Conservation (phyloP, 169 alveolate genomes). For the Condylostoma magnum region DNA sequence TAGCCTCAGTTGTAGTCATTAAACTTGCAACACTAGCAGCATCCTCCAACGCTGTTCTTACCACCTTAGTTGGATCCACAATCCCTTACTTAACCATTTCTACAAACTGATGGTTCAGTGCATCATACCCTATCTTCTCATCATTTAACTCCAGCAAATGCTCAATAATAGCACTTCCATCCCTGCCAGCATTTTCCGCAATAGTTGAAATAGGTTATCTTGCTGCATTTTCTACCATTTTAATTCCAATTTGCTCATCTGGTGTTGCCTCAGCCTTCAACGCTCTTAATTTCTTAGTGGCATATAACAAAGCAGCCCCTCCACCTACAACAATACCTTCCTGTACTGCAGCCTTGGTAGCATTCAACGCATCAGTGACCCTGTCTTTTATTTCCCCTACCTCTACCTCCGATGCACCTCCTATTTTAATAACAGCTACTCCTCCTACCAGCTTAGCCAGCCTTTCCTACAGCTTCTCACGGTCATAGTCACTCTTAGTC, state of each 20-base stretch:
- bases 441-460: conserved; percentile 98
- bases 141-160: conserved; percentile 85
- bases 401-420: conserved; percentile 98
- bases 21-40: conserved; percentile 98
- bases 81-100: conserved; percentile 94
- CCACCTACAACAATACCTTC: conserved; percentile 99
- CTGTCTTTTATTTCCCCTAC: conserved; percentile 98
- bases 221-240: conserved; percentile 94
- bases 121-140: conserved; percentile 93
- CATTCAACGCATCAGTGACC: conserved; percentile 97
- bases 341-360: conserved; percentile 98
- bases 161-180: conserved; percentile 96
- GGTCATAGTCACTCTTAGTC: conserved; percentile 92
- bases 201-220: conserved; percentile 96
- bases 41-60: conserved; percentile 96
- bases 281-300: conserved; percentile 75
- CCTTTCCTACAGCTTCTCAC: conserved; percentile 96
- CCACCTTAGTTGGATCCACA: conserved; percentile 99
- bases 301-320: conserved; percentile 94
- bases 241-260: conserved; percentile 86
- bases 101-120: conserved; percentile 92
- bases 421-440: conserved; percentile 97
- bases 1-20: conserved; percentile 98
- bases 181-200: conserved; percentile 98
- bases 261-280: conserved; percentile 2